A percentile compares a stretch with the other conserved stretches of the same genome.
These are phyloP conservation scores for Blastobotrys muscicola DNA, from an alignment of 805 yeast genomes.

Conservation along the genomic window DNA sequence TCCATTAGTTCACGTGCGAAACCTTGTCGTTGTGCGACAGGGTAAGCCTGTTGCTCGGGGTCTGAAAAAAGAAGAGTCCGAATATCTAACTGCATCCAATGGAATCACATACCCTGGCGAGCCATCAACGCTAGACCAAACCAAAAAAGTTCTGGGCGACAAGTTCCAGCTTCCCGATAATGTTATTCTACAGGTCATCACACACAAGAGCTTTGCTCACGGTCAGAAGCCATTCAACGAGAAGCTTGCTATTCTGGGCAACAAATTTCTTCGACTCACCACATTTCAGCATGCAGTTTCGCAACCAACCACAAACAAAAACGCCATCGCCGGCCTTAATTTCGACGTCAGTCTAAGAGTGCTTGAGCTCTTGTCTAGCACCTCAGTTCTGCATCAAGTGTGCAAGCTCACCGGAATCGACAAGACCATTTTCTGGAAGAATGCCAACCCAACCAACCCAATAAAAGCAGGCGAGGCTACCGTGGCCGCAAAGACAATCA, in stretches of 20 bases:
- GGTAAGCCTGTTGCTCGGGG: slow-evolving; percentile 47
- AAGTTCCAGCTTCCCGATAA: slow-evolving; percentile 50
- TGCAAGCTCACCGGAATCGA: slow-evolving; percentile 22
- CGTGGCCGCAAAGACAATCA: slow-evolving; percentile 42
- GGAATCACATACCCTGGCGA: slow-evolving; percentile 48
- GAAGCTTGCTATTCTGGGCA: slow-evolving; percentile 59
- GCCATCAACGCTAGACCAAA: slow-evolving; percentile 38
- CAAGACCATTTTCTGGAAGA: slow-evolving; percentile 23
- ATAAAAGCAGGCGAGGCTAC: slow-evolving; percentile 29
- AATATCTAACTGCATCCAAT: slow-evolving; percentile 36
- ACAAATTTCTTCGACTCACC: slow-evolving; percentile 23
- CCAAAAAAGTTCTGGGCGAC: slow-evolving; percentile 42
- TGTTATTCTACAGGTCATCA: slow-evolving; percentile 65
- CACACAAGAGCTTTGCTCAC: slow-evolving; percentile 92
- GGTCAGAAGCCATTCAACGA: slow-evolving; percentile 87
- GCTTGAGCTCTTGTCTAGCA: slow-evolving; percentile 3
- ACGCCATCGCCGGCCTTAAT: slow-evolving; percentile 21
- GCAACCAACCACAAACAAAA: slow-evolving; percentile 9
- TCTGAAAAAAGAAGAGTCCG: slow-evolving; percentile 59
- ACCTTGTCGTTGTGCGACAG: background rate
- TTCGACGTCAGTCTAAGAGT: slow-evolving; percentile 18
- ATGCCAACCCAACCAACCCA: slow-evolving; percentile 2
- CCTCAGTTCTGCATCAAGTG: slow-evolving; percentile 21
- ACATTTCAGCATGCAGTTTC: slow-evolving; percentile 13
- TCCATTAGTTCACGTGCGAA: no score